Conservation (phyloP, 2,329 filamentous ascomycete genomes). For the Phaeoacremonium minimum region DNA sequence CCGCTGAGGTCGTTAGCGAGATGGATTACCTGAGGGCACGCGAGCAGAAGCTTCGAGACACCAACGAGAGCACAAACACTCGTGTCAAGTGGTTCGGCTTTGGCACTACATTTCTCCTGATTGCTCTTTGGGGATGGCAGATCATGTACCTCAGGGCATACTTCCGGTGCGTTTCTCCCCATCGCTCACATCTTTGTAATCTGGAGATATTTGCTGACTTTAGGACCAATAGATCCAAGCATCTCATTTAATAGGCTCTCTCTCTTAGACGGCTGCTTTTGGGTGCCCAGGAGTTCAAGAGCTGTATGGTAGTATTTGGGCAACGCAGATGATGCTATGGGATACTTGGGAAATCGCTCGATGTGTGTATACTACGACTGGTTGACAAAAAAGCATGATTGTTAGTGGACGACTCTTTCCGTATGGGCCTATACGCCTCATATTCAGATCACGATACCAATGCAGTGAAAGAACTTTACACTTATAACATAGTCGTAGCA, state of each 20-base stretch:
- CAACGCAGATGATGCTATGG: no score
- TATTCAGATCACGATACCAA: no score
- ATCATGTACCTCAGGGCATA: conserved; percentile 96
- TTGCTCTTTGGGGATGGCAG: conserved; percentile 92
- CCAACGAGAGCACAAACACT: conserved; percentile 99
- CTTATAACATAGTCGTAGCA: no score
- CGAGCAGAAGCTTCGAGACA: conserved; percentile 95
- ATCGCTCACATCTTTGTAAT: no score
- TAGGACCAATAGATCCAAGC: conserved; percentile 58
- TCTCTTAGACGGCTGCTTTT: conserved; percentile 12
- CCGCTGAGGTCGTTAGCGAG: conserved; percentile 82
- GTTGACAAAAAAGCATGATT: background rate
- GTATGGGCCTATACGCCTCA: no score
- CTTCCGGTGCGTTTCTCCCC: conserved; percentile 60
- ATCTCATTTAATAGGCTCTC: conserved; percentile 52
- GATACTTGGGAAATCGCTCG: no score
- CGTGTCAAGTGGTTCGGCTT: conserved; percentile 98
- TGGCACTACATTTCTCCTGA: conserved; percentile 84
- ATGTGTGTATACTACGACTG: no score
- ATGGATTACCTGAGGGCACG: conserved; percentile 91
- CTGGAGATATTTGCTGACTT: conserved; percentile 4
- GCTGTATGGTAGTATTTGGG: conserved; percentile 2
- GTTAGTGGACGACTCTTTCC: no score
- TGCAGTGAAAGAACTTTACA: no score
- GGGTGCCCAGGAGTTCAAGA: conserved; percentile 12